Evolutionary conservation across 768 basidiomycete genomes (phyloP), one percentile per base, ranked within the genome.

Genomic region (Tephrocybe sp.): DNA sequence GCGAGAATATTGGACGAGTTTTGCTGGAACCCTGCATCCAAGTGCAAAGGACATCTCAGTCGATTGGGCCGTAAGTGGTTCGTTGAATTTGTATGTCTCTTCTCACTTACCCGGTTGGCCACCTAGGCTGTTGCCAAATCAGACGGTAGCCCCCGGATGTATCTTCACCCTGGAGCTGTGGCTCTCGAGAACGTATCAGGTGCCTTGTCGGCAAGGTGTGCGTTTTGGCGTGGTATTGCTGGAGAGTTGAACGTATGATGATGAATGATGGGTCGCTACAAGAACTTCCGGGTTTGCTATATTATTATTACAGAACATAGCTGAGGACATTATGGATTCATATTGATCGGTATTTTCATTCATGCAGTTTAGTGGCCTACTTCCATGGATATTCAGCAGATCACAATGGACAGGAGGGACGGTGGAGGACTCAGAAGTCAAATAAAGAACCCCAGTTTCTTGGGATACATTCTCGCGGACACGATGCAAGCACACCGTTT

Each of bases 1-100:
- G 71, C 64, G 71, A 17, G 60, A 71, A 42, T 73, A 62, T 47
- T 76, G 66, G 65, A 72, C 70, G 0, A 72, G 71, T 4, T 75
- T 75, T 43, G 74, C 68, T 7, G 69, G 68, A 1, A 59, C 57
- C 14, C 68, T 68, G 2, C 54, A 51, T 17, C 75, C 73, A 2
- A 58, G 54, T 3, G 62, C 69, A 6, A 30, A 46, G 9, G 53
- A 45, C 46, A 40, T 6, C 26, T 21, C 49, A 14, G 54, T 53
- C 7, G 44, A 46, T 1, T 73, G 73, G 73, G 47, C 49, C 54
- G 73, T 73, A 44, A 43, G 64, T 58, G n/a, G n/a, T 30, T 17
- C 34, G n/a, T 32, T 8, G 4, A 5, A 28, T 9, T 40, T 21
- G 32, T 33, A 28, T 20, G 15, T 38, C 3, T 34, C 4, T 20